These are phyloP conservation scores for Globisporangium spinosum DNA, from an alignment of 352 stramenopile genomes.

Conservation along the genomic window DNA sequence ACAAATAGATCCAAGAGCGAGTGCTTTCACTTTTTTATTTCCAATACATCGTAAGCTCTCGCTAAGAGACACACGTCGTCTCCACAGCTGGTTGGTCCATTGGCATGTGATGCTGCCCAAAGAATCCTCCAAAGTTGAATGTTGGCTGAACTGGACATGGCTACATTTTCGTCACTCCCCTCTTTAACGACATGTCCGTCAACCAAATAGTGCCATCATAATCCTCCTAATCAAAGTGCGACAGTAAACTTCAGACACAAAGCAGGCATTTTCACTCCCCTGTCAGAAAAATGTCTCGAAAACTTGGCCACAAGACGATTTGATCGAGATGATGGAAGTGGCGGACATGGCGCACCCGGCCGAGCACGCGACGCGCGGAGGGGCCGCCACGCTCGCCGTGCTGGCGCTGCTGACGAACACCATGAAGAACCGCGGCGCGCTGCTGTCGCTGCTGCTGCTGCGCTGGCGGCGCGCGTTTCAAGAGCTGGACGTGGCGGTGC, in stretches of 20 bases:
- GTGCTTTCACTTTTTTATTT: not conserved
- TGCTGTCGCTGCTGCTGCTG: conserved; percentile 15
- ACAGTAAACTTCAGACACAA: conserved; percentile 1
- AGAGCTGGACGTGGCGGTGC: conserved; percentile 9
- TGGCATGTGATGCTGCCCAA: not conserved
- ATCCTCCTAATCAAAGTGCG: not conserved
- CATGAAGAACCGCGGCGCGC: conserved; percentile 15
- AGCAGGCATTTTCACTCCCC: not conserved
- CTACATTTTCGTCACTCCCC: not conserved
- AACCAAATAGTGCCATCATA: not conserved
- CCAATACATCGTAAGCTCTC: not conserved
- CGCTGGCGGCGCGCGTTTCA: conserved; percentile 4
- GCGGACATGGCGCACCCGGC: conserved; percentile 1
- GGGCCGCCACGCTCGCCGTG: conserved; percentile 6
- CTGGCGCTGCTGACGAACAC: conserved; percentile 17
- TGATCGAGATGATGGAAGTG: not conserved
- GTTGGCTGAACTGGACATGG: not conserved
- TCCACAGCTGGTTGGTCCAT: too few relatives aligned
- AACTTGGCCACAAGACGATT: not conserved
- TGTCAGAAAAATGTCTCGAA: not conserved
- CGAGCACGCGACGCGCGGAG: conserved; percentile 15
- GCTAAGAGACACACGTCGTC: too few relatives aligned
- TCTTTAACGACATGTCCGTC: not conserved
- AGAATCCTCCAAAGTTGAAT: too few relatives aligned
- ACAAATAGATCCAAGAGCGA: not conserved